Evolutionary conservation across 228 moss, liverwort and hornwort genomes (phyloP).

Genomic region (Sphagnum magellanicum): DNA sequence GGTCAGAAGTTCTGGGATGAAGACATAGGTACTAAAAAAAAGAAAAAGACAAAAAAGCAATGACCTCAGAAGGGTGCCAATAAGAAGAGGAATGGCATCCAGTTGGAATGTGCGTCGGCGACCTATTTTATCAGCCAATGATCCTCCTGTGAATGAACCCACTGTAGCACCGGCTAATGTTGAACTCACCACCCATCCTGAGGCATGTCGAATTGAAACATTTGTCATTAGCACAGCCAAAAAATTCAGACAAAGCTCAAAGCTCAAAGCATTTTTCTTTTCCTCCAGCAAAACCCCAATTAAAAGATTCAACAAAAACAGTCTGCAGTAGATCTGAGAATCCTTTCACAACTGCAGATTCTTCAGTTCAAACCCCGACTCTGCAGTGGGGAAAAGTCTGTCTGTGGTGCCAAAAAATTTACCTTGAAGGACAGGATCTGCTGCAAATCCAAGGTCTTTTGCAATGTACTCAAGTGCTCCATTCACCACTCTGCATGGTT

Average conservation of each 20-base stretch:
- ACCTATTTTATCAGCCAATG: conserved; percentile 78
- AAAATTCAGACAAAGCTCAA: background rate
- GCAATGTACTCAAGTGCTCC: conserved; percentile 85
- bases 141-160: conserved; percentile 93
- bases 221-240: background rate
- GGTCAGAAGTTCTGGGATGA: background rate
- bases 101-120: conserved; percentile 88
- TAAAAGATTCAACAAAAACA: background rate
- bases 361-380: background rate
- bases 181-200: conserved; percentile 98
- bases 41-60: background rate
- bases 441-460: conserved; percentile 62
- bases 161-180: conserved; percentile 84
- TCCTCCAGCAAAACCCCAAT: background rate
- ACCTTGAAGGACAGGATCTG: conserved; percentile 71
- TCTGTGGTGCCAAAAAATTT: background rate
- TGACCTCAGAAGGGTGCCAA: conserved; percentile 82
- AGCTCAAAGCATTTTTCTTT: background rate
- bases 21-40: background rate
- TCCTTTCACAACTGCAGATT: background rate
- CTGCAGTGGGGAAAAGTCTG: too few relatives aligned
- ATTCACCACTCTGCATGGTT: conserved; percentile 68
- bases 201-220: background rate
- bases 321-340: background rate
- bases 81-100: conserved; percentile 73